Base-by-base conservation (phyloP, 176 grass and related monocot genomes). In the Dendrocalamus sinicus region DNA sequence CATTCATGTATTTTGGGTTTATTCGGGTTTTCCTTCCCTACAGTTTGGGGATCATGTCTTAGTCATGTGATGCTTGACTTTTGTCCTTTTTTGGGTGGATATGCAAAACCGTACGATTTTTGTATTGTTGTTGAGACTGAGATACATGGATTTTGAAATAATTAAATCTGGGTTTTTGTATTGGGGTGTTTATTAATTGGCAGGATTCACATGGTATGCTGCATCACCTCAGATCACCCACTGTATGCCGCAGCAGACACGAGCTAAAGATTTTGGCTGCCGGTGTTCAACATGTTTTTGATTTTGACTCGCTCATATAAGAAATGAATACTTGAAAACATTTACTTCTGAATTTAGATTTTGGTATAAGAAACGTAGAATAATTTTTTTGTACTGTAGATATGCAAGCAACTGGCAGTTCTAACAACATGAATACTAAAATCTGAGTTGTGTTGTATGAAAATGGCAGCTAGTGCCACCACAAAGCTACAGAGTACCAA, bases 351-450 rank as follows among this genome's bases (percentile, higher is more conserved):
- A 37, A 30, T 22, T 35, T 35, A 22, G 60, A 65, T 79, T 65
- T 65, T 65, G 19, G 15, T 10, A 8, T 47, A 11, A 70, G 8
- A 82, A 71, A 71, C 24, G 11, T 44, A 17, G 17, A 63, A 7
- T 64, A 17, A 15, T 51, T 80, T 8, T 48, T 6, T 69, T 22
- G 37, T 8, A 79, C 4, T 17, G 12, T 20, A 79, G 69, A 69
- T 54, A 81, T 85, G 64, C 9, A 70, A 78, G 40, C 58, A 43
- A 1, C 44, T 62, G 30, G 14, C 55, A 14, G 67, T 72, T 80
- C 46, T 26, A 43, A 84, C 32, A 67, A 23, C 1, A 72, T 20
- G 26, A 72, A 46, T 62, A 24, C 14, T 7, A 7, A 15, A 73
- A 35, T 17, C 40, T 72, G 6, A 12, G 26, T 26, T 73, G 15